Evolutionary conservation across 768 basidiomycete species (phyloP), one percentile per base, ranked within the genome.

Genomic region (Suillus spraguei): DNA sequence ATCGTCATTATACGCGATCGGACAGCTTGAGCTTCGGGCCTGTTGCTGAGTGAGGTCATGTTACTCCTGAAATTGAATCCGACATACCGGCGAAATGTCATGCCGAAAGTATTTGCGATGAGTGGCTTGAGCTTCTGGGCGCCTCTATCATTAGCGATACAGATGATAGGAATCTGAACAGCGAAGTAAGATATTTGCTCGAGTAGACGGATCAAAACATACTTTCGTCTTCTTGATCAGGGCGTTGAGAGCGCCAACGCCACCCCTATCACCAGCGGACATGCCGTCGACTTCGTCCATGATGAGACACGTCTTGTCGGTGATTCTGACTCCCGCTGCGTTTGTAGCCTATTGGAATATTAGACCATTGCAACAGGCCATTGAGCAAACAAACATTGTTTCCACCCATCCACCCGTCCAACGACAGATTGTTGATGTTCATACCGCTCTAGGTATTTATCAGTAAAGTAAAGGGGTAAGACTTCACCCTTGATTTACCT

Each of bases 281-380:
- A 99, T 99, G 1, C 97, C 97, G 67, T 99, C 97, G 3, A 99
- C 97, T 74, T 99, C 97, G 70, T 99, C 97, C 97, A 99, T 98
- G 72, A 99, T 99, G 52, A 99, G 80, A 67, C 95, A 94, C 0
- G 91, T 86, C 72, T 82, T 86, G 68, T 91, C 85, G 0, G 91
- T 95, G 66, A 98, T 87, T 17, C 79, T 71, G 2, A 96, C 80
- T 3, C 91, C 95, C 2, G 85, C 78, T 1, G 86, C 84, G 65
- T 91, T 93, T 10, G 85, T 87, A 24, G 76, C 76, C 88, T 85
- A 63, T 32, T 42, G 11, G 33, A 3, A 44, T 9, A 7, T 67
- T 20, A 41, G 24, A 1, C 36, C 1, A 11, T 24, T 24, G 14
- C 36, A 4, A 36, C 24, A 17, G 9, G 39, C 42, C 3, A 49